phyloP scores from a whole-genome alignment of 352 stramenopile genomes.

The Elongisporangium anandrum region DNA sequence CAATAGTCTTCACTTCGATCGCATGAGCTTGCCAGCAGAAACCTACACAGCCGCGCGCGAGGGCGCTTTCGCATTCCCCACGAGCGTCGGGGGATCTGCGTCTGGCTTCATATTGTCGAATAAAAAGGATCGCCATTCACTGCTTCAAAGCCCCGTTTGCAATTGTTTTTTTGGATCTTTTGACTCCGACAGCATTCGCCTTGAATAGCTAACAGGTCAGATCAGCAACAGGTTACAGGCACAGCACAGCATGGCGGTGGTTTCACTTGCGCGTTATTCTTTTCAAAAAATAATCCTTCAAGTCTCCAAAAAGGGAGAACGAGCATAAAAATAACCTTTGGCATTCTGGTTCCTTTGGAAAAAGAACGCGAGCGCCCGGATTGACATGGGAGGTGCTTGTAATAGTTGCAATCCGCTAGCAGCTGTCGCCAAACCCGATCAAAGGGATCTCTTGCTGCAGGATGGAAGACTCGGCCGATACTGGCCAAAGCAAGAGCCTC shows the following conservation, averaged over 20 bases:
- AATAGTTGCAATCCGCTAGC: background rate
- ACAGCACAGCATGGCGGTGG: background rate
- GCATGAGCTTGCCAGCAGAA: conserved; percentile 6
- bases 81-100: conserved; percentile 12
- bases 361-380: background rate
- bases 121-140: conserved; percentile 72
- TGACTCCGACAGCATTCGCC: background rate
- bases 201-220: background rate
- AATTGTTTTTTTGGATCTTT: background rate
- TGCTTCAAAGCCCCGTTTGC: conserved; percentile 27
- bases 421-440: background rate
- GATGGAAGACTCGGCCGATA: background rate
- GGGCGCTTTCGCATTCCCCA: conserved; percentile 11
- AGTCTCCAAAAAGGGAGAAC: background rate
- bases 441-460: background rate
- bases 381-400: background rate
- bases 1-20: conserved; percentile 22
- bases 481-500: background rate
- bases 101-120: conserved; percentile 74
- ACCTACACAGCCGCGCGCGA: conserved; percentile 10
- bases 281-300: background rate
- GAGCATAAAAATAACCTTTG: background rate
- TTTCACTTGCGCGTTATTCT: background rate
- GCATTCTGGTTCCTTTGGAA: background rate
- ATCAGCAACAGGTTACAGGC: too few species aligned